A percentile compares a stretch with the other conserved stretches of the same genome.
These are phyloP conservation scores for Sphenostylis stenocarpa DNA, from an alignment of 306 rosid species.

Conservation along the genomic window DNA sequence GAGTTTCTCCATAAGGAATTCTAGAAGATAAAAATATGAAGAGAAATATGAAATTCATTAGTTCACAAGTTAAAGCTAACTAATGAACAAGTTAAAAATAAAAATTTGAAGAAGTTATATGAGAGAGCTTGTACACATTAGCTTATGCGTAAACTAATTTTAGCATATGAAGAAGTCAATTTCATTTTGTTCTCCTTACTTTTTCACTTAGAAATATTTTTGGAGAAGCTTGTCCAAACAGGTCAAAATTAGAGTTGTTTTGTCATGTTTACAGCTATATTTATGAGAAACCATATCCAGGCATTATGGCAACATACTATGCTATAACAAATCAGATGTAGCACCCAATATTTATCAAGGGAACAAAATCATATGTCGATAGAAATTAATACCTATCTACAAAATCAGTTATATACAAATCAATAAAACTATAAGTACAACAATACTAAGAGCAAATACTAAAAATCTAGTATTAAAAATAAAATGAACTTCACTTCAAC, in stretches of 20 bases:
- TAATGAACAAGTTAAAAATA: no score
- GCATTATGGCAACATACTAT: conserved; percentile 22
- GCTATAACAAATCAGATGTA: conserved; percentile 19
- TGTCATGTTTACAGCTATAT: background rate
- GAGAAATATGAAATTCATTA: no score
- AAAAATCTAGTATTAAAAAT: background rate
- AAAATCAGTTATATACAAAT: conserved; percentile 15
- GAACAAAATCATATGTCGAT: background rate
- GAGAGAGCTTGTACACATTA: no score
- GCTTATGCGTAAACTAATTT: no score
- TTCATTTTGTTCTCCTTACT: no score
- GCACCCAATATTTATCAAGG: background rate
- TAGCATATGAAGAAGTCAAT: no score
- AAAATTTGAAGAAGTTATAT: no score
- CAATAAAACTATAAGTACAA: background rate
- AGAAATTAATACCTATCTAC: conserved; percentile 12
- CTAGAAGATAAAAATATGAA: no score
- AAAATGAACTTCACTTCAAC: background rate
- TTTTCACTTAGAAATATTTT: no score
- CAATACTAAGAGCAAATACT: background rate
- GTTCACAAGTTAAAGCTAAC: no score
- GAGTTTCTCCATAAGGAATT: no score
- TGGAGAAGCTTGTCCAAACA: no score
- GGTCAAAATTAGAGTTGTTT: background rate
- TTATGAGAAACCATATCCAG: conserved; percentile 19